phyloP scores from a whole-genome alignment of 805 yeast genomes.

The Myxozyma geophila region DNA sequence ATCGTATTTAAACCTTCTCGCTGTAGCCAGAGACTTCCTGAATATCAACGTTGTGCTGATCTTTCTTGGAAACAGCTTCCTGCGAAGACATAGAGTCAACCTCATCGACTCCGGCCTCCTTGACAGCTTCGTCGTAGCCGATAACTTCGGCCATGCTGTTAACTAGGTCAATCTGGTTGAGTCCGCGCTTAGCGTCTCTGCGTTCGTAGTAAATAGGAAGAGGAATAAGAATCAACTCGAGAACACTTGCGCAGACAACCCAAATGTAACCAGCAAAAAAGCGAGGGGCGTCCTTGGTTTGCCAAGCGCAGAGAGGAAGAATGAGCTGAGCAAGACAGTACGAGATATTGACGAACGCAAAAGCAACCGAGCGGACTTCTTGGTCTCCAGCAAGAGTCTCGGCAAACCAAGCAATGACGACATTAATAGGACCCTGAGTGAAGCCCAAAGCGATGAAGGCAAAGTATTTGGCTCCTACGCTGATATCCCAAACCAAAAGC shows the following conservation, averaged over 20 bases:
- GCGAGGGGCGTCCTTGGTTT: slow-evolving; percentile 32
- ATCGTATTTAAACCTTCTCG: slow-evolving; percentile 2
- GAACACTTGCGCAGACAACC: slow-evolving; percentile 19
- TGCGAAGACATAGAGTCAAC: background rate
- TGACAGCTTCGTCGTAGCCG: slow-evolving; percentile 35
- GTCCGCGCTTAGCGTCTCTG: slow-evolving; percentile 22
- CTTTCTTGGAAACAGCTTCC: background rate
- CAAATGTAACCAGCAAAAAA: slow-evolving; percentile 25
- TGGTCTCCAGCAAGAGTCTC: slow-evolving; percentile 28
- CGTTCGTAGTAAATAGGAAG: slow-evolving; percentile 25
- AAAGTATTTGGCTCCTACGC: slow-evolving; percentile 26
- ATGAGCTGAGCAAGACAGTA: slow-evolving; percentile 25
- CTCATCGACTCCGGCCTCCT: background rate
- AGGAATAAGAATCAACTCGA: slow-evolving; percentile 28
- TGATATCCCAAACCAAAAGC: slow-evolving; percentile 25
- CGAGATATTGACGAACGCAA: slow-evolving; percentile 27
- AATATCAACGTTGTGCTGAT: background rate
- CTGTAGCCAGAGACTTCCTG: slow-evolving; percentile 2
- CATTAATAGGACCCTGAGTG: slow-evolving; percentile 33
- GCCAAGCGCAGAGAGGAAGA: slow-evolving; percentile 32
- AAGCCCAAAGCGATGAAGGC: slow-evolving; percentile 32
- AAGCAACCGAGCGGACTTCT: slow-evolving; percentile 28
- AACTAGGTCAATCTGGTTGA: slow-evolving; percentile 19
- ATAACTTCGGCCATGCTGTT: background rate
- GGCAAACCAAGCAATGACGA: slow-evolving; percentile 34